Evolutionary conservation across 257 asterid genomes (phyloP).

Genomic region (Petunia secreta): DNA sequence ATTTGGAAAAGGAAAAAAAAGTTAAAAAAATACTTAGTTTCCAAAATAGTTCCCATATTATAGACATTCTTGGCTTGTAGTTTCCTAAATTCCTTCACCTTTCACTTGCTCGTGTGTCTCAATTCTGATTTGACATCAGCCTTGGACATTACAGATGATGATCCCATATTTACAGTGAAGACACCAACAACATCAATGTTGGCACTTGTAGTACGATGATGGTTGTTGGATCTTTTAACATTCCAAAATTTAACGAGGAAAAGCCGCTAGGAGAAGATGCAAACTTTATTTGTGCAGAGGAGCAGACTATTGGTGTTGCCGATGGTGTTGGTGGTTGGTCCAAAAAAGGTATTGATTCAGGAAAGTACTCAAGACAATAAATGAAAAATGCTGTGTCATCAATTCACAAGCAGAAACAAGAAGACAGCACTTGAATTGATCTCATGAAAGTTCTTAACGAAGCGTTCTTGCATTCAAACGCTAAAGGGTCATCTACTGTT

Average conservation of each 20-base stretch:
- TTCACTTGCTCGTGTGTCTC: no score
- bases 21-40: no score
- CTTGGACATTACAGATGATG: no score
- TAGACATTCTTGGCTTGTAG: no score
- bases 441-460: conserved; percentile 26
- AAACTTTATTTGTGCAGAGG: conserved; percentile 23
- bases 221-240: conserved; percentile 28
- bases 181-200: no score
- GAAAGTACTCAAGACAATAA: conserved; percentile 37
- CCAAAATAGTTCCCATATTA: no score
- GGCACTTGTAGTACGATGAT: neutral
- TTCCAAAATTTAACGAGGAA: conserved; percentile 25
- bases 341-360: conserved; percentile 36
- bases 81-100: no score
- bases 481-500: conserved; percentile 42
- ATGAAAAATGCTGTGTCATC: conserved; percentile 17
- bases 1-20: no score
- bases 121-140: no score
- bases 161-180: no score
- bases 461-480: conserved; percentile 30
- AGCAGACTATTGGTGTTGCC: conserved; percentile 25
- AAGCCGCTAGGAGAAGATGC: conserved; percentile 43
- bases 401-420: neutral
- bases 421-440: neutral
- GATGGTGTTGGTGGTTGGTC: conserved; percentile 43